Evolutionary conservation across 192 early-diverging fungal genomes (phyloP).

Genomic region (Funneliformis geosporum): DNA sequence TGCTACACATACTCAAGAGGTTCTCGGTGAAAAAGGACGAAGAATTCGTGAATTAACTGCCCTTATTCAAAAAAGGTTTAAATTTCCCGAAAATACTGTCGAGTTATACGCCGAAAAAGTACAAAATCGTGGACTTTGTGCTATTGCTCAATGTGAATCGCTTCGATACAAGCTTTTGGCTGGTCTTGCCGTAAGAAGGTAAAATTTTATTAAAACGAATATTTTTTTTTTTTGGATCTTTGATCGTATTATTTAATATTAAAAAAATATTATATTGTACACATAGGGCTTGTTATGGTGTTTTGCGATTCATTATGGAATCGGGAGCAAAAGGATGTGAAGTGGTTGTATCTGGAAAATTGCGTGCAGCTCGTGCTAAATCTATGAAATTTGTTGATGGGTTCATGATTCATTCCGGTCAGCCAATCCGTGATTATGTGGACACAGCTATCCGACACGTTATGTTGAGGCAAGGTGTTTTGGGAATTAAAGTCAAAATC

Average conservation of each 20-base stretch:
- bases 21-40: slow-evolving; percentile 97
- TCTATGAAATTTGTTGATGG: slow-evolving; percentile 99
- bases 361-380: slow-evolving; percentile 99
- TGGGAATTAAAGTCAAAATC: slow-evolving; percentile 99
- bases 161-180: slow-evolving; percentile 97
- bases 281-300: slow-evolving; percentile 92
- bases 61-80: slow-evolving; percentile 99
- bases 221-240: neutral
- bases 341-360: slow-evolving; percentile 98
- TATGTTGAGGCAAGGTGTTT: slow-evolving; percentile 96
- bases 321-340: slow-evolving; percentile 99
- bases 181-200: slow-evolving; percentile 93
- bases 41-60: slow-evolving; percentile 98
- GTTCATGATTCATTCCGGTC: slow-evolving; percentile 99
- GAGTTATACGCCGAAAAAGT: slow-evolving; percentile 99
- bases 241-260: neutral
- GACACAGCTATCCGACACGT: slow-evolving; percentile 97
- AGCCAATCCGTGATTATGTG: slow-evolving; percentile 95
- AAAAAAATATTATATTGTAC: neutral
- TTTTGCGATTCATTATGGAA: slow-evolving; percentile 99
- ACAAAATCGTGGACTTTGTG: slow-evolving; percentile 94
- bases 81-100: slow-evolving; percentile 97
- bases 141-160: slow-evolving; percentile 98
- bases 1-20: slow-evolving; percentile 96
- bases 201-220: slow-evolving; percentile 26